Percentiles rank a stretch among this genome's conserved stretches.
These are phyloP conservation scores for Rhynchosporium agropyri DNA, from an alignment of 2,329 filamentous ascomycete genomes.

Conservation along the genomic window DNA sequence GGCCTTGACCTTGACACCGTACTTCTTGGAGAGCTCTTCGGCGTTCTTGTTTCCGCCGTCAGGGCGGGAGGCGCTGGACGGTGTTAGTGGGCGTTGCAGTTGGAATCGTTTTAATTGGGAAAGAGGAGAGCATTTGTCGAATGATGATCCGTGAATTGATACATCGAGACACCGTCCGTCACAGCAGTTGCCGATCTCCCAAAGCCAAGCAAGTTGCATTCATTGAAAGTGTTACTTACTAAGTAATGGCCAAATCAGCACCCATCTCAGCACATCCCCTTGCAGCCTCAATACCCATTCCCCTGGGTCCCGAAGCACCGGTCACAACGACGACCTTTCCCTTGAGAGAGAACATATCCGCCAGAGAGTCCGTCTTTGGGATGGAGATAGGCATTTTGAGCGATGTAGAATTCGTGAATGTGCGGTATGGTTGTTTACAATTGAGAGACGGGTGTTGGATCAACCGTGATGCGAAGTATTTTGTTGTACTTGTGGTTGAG, in stretches of 20 bases:
- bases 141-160: no score
- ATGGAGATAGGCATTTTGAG: slow-evolving; percentile 58
- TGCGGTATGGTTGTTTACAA: background rate
- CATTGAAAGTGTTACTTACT: slow-evolving; percentile 3
- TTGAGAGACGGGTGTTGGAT: background rate
- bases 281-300: slow-evolving; percentile 69
- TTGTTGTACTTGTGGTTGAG: background rate
- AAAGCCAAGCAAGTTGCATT: background rate
- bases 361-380: slow-evolving; percentile 59
- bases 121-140: no score
- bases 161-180: no score
- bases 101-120: background rate
- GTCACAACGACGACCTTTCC: slow-evolving; percentile 66
- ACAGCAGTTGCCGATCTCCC: no score
- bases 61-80: slow-evolving; percentile 57
- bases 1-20: slow-evolving; percentile 67
- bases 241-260: slow-evolving; percentile 43
- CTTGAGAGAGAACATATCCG: slow-evolving; percentile 63
- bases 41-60: slow-evolving; percentile 68
- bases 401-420: slow-evolving; percentile 15
- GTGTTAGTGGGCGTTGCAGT: background rate
- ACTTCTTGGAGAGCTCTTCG: slow-evolving; percentile 59
- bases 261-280: slow-evolving; percentile 67
- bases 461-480: background rate
- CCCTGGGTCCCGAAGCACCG: slow-evolving; percentile 64